Evolutionary conservation across 163 green algal genomes (phyloP).

Genomic region (Chloroidium sp.): DNA sequence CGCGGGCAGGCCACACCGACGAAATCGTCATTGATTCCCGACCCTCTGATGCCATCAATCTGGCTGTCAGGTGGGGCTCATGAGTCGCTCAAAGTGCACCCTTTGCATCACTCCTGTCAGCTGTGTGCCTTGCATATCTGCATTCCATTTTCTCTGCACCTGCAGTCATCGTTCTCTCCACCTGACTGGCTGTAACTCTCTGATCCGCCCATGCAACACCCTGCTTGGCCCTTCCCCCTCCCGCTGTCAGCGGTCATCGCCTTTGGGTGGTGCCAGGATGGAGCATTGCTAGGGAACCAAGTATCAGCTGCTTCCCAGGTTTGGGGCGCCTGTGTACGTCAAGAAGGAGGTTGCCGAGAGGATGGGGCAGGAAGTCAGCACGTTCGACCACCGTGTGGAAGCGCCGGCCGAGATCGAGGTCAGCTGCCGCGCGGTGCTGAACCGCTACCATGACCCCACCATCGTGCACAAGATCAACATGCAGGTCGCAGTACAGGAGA

Average conservation of each 20-base stretch:
- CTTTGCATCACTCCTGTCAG: no score
- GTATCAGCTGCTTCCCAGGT: conserved; percentile 22
- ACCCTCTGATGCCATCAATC: conserved; percentile 61
- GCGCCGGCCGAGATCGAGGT: conserved; percentile 25
- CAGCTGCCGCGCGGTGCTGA: conserved; percentile 40
- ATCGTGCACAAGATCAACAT: conserved; percentile 55
- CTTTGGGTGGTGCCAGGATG: no score
- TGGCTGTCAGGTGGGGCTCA: conserved; percentile 20
- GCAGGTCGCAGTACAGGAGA: conserved; percentile 50
- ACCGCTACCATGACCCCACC: conserved; percentile 50
- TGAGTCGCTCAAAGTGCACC: no score
- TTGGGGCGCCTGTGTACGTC: conserved; percentile 22
- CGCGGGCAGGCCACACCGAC: neutral
- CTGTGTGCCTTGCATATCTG: no score
- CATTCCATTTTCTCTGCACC: no score
- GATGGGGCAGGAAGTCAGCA: conserved; percentile 12
- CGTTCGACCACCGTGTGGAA: conserved; percentile 8
- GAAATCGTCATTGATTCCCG: conserved; percentile 53
- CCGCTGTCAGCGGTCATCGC: no score
- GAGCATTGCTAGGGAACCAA: no score
- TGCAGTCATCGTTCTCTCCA: no score
- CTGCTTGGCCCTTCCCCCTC: no score
- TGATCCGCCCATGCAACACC: no score
- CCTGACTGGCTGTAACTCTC: no score
- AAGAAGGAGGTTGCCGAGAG: conserved; percentile 13